Base-by-base conservation (phyloP, 2,329 filamentous ascomycete species). In the Fusarium subtropicale region DNA sequence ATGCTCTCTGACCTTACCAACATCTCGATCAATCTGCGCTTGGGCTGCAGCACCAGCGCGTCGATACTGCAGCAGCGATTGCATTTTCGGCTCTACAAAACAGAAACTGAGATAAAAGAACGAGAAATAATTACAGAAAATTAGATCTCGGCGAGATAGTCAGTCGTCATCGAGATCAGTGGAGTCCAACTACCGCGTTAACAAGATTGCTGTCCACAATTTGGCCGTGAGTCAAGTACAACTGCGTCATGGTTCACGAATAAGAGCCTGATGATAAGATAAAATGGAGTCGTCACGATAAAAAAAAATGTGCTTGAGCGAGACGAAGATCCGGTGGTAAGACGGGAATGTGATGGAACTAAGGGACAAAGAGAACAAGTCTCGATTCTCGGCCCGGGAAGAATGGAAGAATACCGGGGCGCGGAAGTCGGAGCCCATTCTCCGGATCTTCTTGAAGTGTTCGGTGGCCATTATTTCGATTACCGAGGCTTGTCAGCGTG, bases 1-100 rank as follows among this genome's bases (percentile, higher is more conserved):
- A 18, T 52, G 34, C 5, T 48, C 44, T 18, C 50, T 55, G n/a
- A 42, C 54, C n/a, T 65, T 69, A 13, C 58, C 47, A 5, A 66
- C 56, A 34, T 72, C 70, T 9, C 67, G 60, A 24, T 72, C 70
- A 26, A 73, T 73, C 16, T 71, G 70, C 2, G 60, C 55, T 24
- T 71, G 70, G 15, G 71, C 71, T 9, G 71, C 71, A 18, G 52
- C 52, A 2, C 68, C 71, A 9, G 67, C 69, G 2, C 57, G 55
- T 26, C 60, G 66, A 42, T 69, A 69, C 26, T 73, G 71, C 9
- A 71, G 28, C 11, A 73, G 15, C 3, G 71, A 71, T 15, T 73
- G 71, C 71, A 73, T 69, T 46, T 44, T 36, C 8, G 11, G 24
- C 8, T 52, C 20, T 15, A 1, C 22, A 1, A 20, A 33, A 44